Percentiles rank a stretch among this genome's conserved stretches.
phyloP scores from a whole-genome alignment of 2,329 filamentous ascomycete species.

The Harringtonia lauricola region DNA sequence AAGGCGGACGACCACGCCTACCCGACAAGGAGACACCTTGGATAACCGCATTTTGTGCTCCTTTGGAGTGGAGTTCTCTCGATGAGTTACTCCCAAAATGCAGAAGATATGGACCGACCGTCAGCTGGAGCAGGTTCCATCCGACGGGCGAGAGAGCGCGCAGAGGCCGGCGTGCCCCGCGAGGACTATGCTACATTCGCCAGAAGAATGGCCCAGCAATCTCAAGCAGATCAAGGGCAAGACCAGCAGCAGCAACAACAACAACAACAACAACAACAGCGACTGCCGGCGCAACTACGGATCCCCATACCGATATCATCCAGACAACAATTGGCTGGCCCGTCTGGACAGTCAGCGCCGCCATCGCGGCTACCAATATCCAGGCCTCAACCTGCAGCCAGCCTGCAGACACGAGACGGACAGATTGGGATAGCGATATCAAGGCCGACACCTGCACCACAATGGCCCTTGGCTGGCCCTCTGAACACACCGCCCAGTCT shows the following conservation, averaged over 20 bases:
- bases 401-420: slow-evolving; percentile 25
- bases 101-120: slow-evolving; percentile 37
- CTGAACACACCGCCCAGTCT: slow-evolving; percentile 18
- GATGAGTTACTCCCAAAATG: slow-evolving; percentile 48
- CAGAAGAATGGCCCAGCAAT: slow-evolving; percentile 11
- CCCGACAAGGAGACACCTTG: not conserved
- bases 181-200: slow-evolving; percentile 18
- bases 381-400: slow-evolving; percentile 22
- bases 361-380: slow-evolving; percentile 7
- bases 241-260: slow-evolving; percentile 1
- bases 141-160: slow-evolving; percentile 42
- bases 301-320: slow-evolving; percentile 14
- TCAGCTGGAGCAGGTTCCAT: slow-evolving; percentile 33
- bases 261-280: not conserved
- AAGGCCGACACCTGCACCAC: slow-evolving; percentile 38
- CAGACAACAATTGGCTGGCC: slow-evolving; percentile 14
- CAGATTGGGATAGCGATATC: slow-evolving; percentile 37
- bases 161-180: slow-evolving; percentile 28
- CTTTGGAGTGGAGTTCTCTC: slow-evolving; percentile 20
- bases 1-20: not conserved
- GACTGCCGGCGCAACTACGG: not conserved
- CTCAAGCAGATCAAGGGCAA: not conserved
- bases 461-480: slow-evolving; percentile 40
- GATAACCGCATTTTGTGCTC: slow-evolving; percentile 2
- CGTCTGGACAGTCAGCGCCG: not conserved